Conservation (phyloP, 1,284 basidiomycete genomes). For the Tranzscheliella williamsii region DNA sequence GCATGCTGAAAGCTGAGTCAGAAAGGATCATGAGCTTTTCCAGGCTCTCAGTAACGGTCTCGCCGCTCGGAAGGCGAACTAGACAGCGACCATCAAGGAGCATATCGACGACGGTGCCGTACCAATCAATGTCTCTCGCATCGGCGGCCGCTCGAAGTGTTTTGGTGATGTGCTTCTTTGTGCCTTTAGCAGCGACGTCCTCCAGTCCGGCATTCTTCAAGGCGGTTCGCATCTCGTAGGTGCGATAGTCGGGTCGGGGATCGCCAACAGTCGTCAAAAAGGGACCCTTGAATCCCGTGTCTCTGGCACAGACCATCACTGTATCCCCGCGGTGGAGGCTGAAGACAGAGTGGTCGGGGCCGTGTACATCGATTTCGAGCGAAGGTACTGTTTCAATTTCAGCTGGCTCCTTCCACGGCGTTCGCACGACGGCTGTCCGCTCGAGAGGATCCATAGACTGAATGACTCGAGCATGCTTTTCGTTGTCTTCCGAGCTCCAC, state of each 20-base stretch:
- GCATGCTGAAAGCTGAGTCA: slow-evolving; percentile 33
- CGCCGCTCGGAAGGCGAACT: slow-evolving; percentile 58
- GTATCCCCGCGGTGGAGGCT: slow-evolving; percentile 80
- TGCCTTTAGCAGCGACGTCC: slow-evolving; percentile 1
- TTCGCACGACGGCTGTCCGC: slow-evolving; percentile 51
- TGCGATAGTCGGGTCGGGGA: slow-evolving; percentile 23
- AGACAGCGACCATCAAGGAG: slow-evolving; percentile 61
- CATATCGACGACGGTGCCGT: slow-evolving; percentile 63
- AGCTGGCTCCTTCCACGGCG: slow-evolving; percentile 34
- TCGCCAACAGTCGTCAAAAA: slow-evolving; percentile 36
- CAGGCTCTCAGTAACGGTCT: slow-evolving; percentile 41
- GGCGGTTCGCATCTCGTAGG: slow-evolving; percentile 18
- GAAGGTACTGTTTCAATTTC: slow-evolving; percentile 73
- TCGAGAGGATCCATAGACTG: slow-evolving; percentile 64
- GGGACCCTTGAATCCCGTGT: slow-evolving; percentile 66
- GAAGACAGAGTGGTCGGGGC: slow-evolving; percentile 64
- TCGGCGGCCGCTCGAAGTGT: slow-evolving; percentile 8
- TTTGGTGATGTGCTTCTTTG: not conserved
- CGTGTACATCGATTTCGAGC: slow-evolving; percentile 84
- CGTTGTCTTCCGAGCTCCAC: slow-evolving; percentile 76
- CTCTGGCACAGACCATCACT: slow-evolving; percentile 71
- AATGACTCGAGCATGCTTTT: slow-evolving; percentile 70
- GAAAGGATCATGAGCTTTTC: slow-evolving; percentile 40
- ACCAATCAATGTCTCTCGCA: slow-evolving; percentile 61
- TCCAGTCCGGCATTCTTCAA: slow-evolving; percentile 21